Percentiles rank a stretch among this genome's conserved stretches.
Conservation (phyloP, 1,284 basidiomycete genomes). For the Microbotryomycetes sp. region DNA sequence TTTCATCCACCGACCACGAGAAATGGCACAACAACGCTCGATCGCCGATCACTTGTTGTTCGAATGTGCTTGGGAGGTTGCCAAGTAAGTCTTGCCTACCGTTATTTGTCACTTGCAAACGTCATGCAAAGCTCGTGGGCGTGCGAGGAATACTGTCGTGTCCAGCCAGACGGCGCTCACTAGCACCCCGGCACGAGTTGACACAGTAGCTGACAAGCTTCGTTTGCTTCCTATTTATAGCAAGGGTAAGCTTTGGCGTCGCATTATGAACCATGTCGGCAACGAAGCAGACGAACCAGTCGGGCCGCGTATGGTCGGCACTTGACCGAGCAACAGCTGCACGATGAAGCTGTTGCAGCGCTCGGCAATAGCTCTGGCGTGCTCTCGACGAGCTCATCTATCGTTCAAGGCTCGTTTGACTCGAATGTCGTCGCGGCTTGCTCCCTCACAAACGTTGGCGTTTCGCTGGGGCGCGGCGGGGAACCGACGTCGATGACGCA, state of each 20-base stretch:
- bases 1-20: neutral
- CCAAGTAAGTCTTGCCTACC: constrained; percentile 18
- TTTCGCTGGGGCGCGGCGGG: neutral
- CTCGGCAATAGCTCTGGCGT: neutral
- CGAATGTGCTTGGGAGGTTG: constrained; percentile 27
- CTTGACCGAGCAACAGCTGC: neutral
- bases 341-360: neutral
- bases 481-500: neutral
- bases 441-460: neutral
- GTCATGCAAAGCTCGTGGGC: neutral
- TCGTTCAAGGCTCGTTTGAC: too few relatives aligned
- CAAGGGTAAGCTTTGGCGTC: constrained; percentile 18
- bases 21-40: neutral
- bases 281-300: neutral
- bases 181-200: neutral
- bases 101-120: too few relatives aligned
- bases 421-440: too few relatives aligned
- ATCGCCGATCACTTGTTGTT: constrained; percentile 1
- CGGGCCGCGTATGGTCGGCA: neutral
- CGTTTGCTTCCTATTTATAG: constrained; percentile 2
- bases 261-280: neutral
- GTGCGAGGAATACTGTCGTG: neutral
- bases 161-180: neutral
- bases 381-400: neutral
- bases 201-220: neutral